Base-by-base conservation (phyloP, 2,329 filamentous ascomycete genomes). In the Pseudogymnoascus sp. region DNA sequence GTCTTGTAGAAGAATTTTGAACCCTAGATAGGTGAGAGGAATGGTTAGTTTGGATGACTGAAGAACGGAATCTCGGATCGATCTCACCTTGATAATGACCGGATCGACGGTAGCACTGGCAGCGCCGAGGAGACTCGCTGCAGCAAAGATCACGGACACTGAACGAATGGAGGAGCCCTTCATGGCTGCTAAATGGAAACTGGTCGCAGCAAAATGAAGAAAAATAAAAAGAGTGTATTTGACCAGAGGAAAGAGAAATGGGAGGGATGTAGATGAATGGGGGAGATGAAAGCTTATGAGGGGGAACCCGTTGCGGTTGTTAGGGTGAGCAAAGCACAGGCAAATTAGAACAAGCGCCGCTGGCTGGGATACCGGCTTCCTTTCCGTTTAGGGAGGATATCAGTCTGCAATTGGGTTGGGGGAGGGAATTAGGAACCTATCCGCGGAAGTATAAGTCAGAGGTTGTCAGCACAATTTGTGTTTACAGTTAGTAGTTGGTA, bases 51-150 rank as follows among this genome's bases (percentile, higher is more conserved):
- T 23, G 21, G 12, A 33, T n/a, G 16, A 50, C 42, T n/a, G 12
- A 3, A 23, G 11, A 31, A 16, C 25, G 12, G 16, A 11, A 7
- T 18, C 38, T 12, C 53, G 47, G 40, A 60, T 61, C 63, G 44
- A 14, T 25, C 63, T 33, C 66, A 72, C 72, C 70, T 74, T 74
- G 69, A 80, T 77, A 64, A 80, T 77, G 66, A 83, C 80, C 38
- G 76, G 74, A 67, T 81, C 83, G 62, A 88, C 74, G 64, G 82
- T 78, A 61, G 84, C 84, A 70, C 67, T 77, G 78, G 66, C 76
- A 73, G 61, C 42, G 67, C 76, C 74, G 33, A 76, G 75, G 64
- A 82, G 72, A 62, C 84, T 74, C 70, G 79, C 78, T 65, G 81
- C 77, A 66, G 78, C 75, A 65, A 78, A 79, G 62, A 82, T 67